A percentile compares a stretch with the other conserved stretches of the same genome.
Evolutionary conservation across 2,329 filamentous ascomycete genomes (phyloP).

Genomic region (Cladosporium phlei): DNA sequence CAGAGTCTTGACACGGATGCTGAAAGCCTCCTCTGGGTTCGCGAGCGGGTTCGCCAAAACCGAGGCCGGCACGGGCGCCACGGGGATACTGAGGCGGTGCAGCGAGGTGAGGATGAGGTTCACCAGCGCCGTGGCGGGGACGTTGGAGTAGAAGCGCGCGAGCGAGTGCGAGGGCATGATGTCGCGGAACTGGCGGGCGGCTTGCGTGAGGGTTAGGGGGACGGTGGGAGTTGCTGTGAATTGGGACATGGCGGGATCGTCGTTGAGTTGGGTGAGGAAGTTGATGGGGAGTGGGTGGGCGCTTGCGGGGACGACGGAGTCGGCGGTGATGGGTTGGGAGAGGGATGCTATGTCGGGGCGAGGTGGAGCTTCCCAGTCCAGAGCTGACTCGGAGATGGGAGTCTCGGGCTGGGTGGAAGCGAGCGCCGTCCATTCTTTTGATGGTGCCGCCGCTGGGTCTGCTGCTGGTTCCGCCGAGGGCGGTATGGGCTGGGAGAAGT

Average conservation of each 20-base stretch:
- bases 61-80: slow-evolving; percentile 38
- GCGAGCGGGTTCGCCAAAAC: slow-evolving; percentile 5
- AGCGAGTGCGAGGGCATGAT: slow-evolving; percentile 84
- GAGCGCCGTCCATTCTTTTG: slow-evolving; percentile 44
- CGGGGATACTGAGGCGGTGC: slow-evolving; percentile 77
- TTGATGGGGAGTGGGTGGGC: slow-evolving; percentile 19
- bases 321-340: slow-evolving; percentile 21
- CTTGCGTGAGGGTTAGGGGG: slow-evolving; percentile 80
- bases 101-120: slow-evolving; percentile 76
- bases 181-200: slow-evolving; percentile 80
- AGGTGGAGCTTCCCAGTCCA: slow-evolving; percentile 81
- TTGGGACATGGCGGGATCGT: slow-evolving; percentile 79
- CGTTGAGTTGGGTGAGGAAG: slow-evolving; percentile 62
- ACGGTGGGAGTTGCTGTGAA: slow-evolving; percentile 76
- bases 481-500: slow-evolving; percentile 47
- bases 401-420: slow-evolving; percentile 84
- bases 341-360: slow-evolving; percentile 44
- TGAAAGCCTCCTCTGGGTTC: slow-evolving; percentile 41
- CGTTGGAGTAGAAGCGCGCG: slow-evolving; percentile 85
- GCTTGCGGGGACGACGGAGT: slow-evolving; percentile 34
- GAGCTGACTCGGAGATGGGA: slow-evolving; percentile 63
- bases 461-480: neutral
- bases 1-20: slow-evolving; percentile 57
- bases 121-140: slow-evolving; percentile 68
- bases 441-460: slow-evolving; percentile 17